These are phyloP conservation scores for Suillus paluster DNA, from an alignment of 768 basidiomycete genomes.

Conservation along the genomic window DNA sequence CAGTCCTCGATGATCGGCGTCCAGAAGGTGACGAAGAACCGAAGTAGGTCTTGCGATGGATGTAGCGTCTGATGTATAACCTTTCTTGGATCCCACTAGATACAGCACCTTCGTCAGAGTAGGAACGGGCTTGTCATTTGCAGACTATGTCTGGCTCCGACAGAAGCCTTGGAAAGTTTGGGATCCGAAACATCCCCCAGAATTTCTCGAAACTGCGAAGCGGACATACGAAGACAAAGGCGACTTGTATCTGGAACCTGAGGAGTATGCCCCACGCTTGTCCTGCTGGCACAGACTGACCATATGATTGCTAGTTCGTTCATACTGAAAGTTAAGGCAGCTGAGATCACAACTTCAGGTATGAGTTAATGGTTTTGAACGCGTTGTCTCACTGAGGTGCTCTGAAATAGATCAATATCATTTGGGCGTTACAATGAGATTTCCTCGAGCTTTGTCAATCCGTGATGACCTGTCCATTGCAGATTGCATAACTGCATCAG, in stretches of 20 bases:
- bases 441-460: conserved; percentile 83
- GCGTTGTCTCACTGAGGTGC: background rate
- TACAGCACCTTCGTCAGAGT: conserved; percentile 90
- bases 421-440: conserved; percentile 89
- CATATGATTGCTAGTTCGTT: conserved; percentile 69
- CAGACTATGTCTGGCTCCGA: conserved; percentile 86
- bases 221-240: conserved; percentile 78
- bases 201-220: conserved; percentile 66
- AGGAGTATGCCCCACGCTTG: conserved; percentile 59
- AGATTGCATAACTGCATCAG: conserved; percentile 75
- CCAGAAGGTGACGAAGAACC: conserved; percentile 58
- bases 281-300: background rate
- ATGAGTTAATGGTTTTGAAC: conserved; percentile 14
- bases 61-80: background rate
- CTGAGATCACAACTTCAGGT: conserved; percentile 85
- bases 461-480: conserved; percentile 75
- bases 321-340: conserved; percentile 90
- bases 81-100: conserved; percentile 44
- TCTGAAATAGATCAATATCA: conserved; percentile 72
- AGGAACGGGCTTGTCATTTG: conserved; percentile 85
- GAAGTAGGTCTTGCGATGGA: conserved; percentile 47
- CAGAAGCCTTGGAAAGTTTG: conserved; percentile 83
- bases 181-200: conserved; percentile 74
- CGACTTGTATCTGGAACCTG: conserved; percentile 88
- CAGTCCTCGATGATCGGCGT: conserved; percentile 78